These are phyloP conservation scores for Clavispora santaluciae DNA, from an alignment of 805 yeast species.

Conservation along the genomic window DNA sequence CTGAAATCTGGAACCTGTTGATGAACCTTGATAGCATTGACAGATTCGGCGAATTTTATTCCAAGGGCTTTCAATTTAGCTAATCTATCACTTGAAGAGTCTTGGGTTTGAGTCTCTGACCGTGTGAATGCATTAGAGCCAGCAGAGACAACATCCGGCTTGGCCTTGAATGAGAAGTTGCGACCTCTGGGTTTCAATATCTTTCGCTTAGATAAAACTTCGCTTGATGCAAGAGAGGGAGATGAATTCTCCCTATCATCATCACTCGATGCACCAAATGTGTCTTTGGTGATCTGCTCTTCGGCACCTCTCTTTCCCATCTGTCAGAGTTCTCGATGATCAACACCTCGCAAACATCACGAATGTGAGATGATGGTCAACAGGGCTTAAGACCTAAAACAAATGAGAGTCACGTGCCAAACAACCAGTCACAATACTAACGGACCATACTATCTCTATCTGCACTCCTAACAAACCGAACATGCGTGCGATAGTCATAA, in stretches of 20 bases:
- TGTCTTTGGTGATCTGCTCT: slow-evolving; percentile 58
- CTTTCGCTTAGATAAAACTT: slow-evolving; percentile 62
- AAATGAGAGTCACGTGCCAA: slow-evolving; percentile 7
- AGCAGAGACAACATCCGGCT: background rate
- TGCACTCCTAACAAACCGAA: background rate
- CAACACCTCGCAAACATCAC: background rate
- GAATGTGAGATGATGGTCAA: background rate
- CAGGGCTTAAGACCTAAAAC: slow-evolving; percentile 14
- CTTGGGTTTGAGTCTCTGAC: background rate
- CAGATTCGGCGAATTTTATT: slow-evolving; percentile 48
- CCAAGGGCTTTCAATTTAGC: slow-evolving; percentile 63
- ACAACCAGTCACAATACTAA: background rate
- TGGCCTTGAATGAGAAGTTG: slow-evolving; percentile 4
- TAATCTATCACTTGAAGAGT: slow-evolving; percentile 25
- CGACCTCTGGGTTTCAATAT: slow-evolving; percentile 53
- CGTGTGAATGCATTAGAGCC: background rate
- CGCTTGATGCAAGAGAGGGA: slow-evolving; percentile 45
- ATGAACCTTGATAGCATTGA: slow-evolving; percentile 35
- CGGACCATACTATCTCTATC: background rate
- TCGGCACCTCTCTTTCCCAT: slow-evolving; percentile 71
- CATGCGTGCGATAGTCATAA: background rate
- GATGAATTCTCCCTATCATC: slow-evolving; percentile 32
- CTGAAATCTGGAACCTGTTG: slow-evolving; percentile 37
- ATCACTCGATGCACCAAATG: slow-evolving; percentile 9
- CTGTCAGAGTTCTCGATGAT: background rate